These are phyloP conservation scores for Nepenthes gracilis DNA, from an alignment of 148 eudicot species.

Conservation along the genomic window DNA sequence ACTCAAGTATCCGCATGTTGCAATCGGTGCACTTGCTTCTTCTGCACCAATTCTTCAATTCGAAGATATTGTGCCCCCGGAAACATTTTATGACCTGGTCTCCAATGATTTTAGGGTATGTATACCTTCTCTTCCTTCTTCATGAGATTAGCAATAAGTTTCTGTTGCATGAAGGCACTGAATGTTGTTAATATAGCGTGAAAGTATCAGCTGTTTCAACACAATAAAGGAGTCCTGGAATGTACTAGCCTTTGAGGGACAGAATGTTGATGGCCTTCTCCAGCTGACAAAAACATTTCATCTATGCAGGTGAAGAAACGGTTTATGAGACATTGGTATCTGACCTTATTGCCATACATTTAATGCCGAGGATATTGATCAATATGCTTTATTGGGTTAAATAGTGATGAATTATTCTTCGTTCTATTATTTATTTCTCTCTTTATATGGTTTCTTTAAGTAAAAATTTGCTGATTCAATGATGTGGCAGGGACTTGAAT, in stretches of 20 bases:
- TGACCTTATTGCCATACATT: neutral
- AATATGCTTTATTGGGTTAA: neutral
- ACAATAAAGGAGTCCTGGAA: conserved; percentile 87
- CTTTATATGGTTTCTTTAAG: neutral
- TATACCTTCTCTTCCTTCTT: conserved; percentile 5
- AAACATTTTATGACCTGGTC: conserved; percentile 70
- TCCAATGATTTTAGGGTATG: conserved; percentile 67
- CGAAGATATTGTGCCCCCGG: conserved; percentile 77
- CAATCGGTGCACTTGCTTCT: conserved; percentile 86
- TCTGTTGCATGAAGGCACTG: neutral
- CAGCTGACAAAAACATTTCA: conserved; percentile 53
- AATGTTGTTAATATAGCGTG: conserved; percentile 33
- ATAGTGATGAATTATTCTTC: neutral
- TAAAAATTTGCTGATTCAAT: conserved; percentile 1
- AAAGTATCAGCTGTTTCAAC: conserved; percentile 72
- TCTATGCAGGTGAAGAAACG: conserved; percentile 46
- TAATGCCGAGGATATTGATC: neutral
- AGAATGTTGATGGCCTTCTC: conserved; percentile 43
- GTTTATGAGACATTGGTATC: neutral
- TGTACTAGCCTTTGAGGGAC: conserved; percentile 33
- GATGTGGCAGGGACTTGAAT: conserved; percentile 47
- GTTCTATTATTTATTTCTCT: neutral
- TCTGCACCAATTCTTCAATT: conserved; percentile 93
- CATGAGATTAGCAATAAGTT: neutral
- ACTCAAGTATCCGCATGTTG: conserved; percentile 84